phyloP scores from a whole-genome alignment of 805 yeast species.

The Candida ovalis region DNA sequence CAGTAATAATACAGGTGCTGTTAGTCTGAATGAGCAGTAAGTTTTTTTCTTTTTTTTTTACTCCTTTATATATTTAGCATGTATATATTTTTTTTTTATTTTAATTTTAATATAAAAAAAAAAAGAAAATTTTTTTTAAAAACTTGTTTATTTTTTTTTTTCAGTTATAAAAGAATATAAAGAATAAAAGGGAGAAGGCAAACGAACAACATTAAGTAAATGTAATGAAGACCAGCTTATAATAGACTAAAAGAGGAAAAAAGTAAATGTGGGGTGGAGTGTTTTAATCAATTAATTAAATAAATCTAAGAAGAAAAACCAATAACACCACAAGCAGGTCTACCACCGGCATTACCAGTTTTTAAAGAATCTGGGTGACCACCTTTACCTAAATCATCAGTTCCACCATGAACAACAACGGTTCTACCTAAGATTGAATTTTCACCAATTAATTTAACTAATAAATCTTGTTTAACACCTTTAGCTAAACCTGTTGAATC shows the following conservation, averaged over 20 bases:
- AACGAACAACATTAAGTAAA: no score
- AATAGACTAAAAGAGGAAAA: neutral
- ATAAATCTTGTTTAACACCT: constrained; percentile 76
- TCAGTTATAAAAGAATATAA: no score
- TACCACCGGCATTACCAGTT: constrained; percentile 97
- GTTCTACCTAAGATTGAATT: constrained; percentile 92
- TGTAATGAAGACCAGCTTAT: neutral
- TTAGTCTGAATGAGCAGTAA: constrained; percentile 15
- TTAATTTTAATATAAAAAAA: no score
- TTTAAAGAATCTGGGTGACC: constrained; percentile 86
- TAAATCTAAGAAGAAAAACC: constrained; percentile 53
- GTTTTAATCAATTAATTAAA: no score
- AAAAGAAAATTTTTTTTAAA: no score
- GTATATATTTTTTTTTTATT: no score
- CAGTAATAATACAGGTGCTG: constrained; percentile 53
- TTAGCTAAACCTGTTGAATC: constrained; percentile 87
- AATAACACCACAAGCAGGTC: constrained; percentile 98
- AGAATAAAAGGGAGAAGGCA: no score
- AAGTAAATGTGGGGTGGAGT: no score
- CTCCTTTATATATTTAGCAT: no score
- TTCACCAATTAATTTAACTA: constrained; percentile 80
- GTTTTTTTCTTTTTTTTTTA: no score
- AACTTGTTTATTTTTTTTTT: no score
- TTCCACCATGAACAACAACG: constrained; percentile 89
- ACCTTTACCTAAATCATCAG: constrained; percentile 93